phyloP scores from a whole-genome alignment of 2,329 filamentous ascomycete species.

The Venturia nashicola region DNA sequence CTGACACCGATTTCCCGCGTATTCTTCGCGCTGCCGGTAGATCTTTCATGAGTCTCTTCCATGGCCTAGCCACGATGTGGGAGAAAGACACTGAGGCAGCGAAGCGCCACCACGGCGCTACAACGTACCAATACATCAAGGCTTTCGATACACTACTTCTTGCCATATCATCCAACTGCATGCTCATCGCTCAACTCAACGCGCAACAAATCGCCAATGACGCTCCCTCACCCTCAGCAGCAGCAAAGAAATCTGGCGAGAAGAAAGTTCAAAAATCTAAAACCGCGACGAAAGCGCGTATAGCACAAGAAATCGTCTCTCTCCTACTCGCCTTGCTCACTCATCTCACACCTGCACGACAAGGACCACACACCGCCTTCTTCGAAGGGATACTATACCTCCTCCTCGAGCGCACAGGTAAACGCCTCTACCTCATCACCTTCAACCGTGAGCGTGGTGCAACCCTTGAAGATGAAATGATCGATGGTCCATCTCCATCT shows the following conservation, averaged over 20 bases:
- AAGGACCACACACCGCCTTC: conserved; percentile 5
- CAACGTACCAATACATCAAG: conserved; percentile 16
- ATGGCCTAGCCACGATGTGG: conserved; percentile 4
- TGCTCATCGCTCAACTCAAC: neutral
- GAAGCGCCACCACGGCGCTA: conserved; percentile 13
- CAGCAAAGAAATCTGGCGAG: neutral
- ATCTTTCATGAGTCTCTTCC: conserved; percentile 7
- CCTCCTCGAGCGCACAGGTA: conserved; percentile 2
- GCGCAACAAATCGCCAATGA: neutral
- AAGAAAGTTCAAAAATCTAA: neutral
- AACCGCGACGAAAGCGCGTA: neutral
- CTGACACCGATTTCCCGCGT: neutral
- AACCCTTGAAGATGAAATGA: conserved; percentile 1
- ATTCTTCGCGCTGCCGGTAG: conserved; percentile 5
- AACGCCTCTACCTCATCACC: conserved; percentile 5
- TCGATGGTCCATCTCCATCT: neutral
- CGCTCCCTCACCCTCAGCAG: neutral
- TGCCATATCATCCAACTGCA: neutral
- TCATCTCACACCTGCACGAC: neutral
- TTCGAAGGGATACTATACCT: conserved; percentile 8
- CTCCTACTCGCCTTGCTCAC: conserved; percentile 7
- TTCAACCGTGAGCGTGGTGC: conserved; percentile 3
- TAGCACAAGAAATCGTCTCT: conserved; percentile 2
- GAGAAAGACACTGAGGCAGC: neutral
- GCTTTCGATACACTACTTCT: neutral